Conservation (phyloP, 805 yeast species). For the Sugiyamaella qingdaonensis region DNA sequence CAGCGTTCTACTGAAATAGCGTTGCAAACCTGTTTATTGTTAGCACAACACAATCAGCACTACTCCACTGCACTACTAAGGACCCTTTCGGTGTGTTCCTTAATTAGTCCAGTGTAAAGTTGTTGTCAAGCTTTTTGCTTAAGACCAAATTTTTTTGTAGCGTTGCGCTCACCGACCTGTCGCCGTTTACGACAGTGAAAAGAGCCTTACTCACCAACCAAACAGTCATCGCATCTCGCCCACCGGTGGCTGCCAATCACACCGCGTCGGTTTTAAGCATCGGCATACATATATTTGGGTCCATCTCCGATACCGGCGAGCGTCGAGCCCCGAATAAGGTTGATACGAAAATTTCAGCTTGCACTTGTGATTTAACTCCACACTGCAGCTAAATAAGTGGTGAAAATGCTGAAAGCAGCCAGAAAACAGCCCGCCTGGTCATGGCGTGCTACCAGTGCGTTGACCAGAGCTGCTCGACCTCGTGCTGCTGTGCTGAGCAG, state of each 20-base stretch:
- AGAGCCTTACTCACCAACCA: too few relatives aligned
- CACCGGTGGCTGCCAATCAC: not conserved
- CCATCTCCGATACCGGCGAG: constrained; percentile 4
- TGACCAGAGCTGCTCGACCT: not conserved
- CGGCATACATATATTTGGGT: not conserved
- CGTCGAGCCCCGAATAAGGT: not conserved
- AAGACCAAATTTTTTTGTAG: too few relatives aligned
- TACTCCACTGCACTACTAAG: too few relatives aligned
- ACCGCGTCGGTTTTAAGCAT: constrained; percentile 1
- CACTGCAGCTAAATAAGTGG: not conserved
- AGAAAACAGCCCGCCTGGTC: constrained; percentile 3
- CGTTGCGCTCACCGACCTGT: too few relatives aligned
- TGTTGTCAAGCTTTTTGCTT: too few relatives aligned
- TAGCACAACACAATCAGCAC: too few relatives aligned
- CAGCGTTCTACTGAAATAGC: too few relatives aligned
- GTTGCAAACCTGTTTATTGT: too few relatives aligned
- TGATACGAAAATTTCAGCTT: not conserved
- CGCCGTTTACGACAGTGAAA: not conserved
- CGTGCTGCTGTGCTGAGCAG: not conserved
- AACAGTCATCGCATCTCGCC: too few relatives aligned
- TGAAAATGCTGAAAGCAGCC: constrained; percentile 6
- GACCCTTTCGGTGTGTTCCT: too few relatives aligned
- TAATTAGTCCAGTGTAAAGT: too few relatives aligned
- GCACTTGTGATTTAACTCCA: not conserved
- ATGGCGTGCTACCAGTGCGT: not conserved